Evolutionary conservation across 1,284 basidiomycete genomes (phyloP).

Genomic region (Puccinia coronata): DNA sequence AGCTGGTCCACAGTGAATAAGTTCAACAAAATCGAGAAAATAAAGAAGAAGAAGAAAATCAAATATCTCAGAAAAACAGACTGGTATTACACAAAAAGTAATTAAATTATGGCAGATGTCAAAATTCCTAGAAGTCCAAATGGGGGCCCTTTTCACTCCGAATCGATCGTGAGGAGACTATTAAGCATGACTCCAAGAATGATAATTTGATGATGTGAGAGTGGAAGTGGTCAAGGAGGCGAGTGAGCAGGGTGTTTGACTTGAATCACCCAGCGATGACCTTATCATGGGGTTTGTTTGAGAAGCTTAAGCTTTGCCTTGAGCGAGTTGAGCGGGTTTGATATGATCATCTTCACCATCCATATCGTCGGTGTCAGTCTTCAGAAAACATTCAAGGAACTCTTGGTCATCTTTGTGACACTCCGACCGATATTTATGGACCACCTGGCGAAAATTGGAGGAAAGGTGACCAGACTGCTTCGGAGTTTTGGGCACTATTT

Average conservation of each 20-base stretch:
- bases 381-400: slow-evolving; percentile 18
- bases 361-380: slow-evolving; percentile 12
- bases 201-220: neutral
- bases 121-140: neutral
- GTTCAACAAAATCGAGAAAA: neutral
- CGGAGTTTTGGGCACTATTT: neutral
- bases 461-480: neutral
- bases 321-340: neutral
- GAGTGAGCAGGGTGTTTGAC: neutral
- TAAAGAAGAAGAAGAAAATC: neutral
- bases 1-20: too few species aligned
- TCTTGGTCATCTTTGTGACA: neutral
- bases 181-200: slow-evolving; percentile 1
- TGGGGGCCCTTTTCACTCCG: neutral
- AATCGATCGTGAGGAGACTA: too few species aligned
- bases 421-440: neutral
- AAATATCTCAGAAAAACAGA: neutral
- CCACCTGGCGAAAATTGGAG: neutral
- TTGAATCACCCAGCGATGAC: neutral
- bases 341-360: slow-evolving; percentile 35
- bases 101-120: neutral
- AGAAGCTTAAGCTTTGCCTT: neutral
- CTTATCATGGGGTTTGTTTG: too few species aligned
- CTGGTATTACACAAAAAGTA: neutral
- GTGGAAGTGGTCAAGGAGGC: neutral